These are phyloP conservation scores for Fusarium musae DNA, from an alignment of 2,329 filamentous ascomycete species.

Conservation along the genomic window DNA sequence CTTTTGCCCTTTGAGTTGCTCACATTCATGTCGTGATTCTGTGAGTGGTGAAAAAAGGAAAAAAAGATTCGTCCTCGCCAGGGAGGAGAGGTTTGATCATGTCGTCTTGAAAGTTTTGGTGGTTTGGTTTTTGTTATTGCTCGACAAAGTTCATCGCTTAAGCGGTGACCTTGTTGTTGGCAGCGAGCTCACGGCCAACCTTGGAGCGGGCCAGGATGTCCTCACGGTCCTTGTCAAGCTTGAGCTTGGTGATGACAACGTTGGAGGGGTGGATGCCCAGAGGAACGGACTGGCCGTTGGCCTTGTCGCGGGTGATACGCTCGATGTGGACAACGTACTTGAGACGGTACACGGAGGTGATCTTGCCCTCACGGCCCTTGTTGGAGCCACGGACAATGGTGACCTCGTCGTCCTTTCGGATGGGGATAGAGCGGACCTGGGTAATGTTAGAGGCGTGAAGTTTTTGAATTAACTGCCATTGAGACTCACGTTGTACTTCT, in stretches of 20 bases:
- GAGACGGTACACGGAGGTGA: slow-evolving; percentile 96
- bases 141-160: slow-evolving; percentile 50
- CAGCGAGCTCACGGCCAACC: slow-evolving; percentile 78
- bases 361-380: slow-evolving; percentile 99
- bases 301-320: slow-evolving; percentile 97
- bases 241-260: slow-evolving; percentile 98
- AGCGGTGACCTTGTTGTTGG: slow-evolving; percentile 75
- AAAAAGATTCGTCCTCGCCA: slow-evolving; percentile 39
- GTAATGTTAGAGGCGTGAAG: slow-evolving; percentile 1
- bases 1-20: slow-evolving; percentile 40
- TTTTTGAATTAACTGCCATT: neutral
- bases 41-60: slow-evolving; percentile 35
- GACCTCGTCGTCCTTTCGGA: slow-evolving; percentile 98
- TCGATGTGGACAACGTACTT: slow-evolving; percentile 98
- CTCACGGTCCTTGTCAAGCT: slow-evolving; percentile 96
- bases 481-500: slow-evolving; percentile 93
- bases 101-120: slow-evolving; percentile 22
- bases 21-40: slow-evolving; percentile 23
- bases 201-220: slow-evolving; percentile 87
- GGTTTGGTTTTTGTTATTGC: slow-evolving; percentile 36
- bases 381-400: slow-evolving; percentile 89
- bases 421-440: slow-evolving; percentile 92
- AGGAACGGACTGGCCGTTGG: slow-evolving; percentile 93
- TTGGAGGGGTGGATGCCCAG: slow-evolving; percentile 96
- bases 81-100: slow-evolving; percentile 34